phyloP scores from a whole-genome alignment of 495 filamentous ascomycete species.

The Aspergillus mulundensis region DNA sequence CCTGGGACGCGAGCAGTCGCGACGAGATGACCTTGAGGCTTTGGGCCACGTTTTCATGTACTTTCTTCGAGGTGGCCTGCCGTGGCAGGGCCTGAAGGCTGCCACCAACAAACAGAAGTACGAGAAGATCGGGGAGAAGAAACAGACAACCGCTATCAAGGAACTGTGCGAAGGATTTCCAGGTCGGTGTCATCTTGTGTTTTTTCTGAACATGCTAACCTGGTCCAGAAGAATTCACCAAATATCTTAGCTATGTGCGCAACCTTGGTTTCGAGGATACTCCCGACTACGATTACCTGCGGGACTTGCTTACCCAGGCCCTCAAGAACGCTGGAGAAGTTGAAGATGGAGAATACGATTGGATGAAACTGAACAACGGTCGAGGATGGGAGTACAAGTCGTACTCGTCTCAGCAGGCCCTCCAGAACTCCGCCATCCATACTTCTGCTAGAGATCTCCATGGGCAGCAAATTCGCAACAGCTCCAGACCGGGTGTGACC shows the following conservation, averaged over 20 bases:
- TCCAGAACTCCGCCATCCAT: slow-evolving; percentile 69
- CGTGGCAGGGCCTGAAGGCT: slow-evolving; percentile 98
- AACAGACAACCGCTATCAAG: slow-evolving; percentile 95
- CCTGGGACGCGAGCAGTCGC: slow-evolving; percentile 91
- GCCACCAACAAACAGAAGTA: slow-evolving; percentile 99
- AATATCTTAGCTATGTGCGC: slow-evolving; percentile 94
- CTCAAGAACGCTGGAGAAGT: slow-evolving; percentile 90
- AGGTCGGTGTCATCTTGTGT: slow-evolving; percentile 35
- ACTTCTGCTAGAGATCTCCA: slow-evolving; percentile 77
- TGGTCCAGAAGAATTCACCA: slow-evolving; percentile 80
- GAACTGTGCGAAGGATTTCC: slow-evolving; percentile 96
- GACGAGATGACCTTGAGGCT: slow-evolving; percentile 93
- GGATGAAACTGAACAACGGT: slow-evolving; percentile 98
- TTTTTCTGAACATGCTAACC: slow-evolving; percentile 10
- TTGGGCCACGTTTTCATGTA: slow-evolving; percentile 99
- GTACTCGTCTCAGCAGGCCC: slow-evolving; percentile 69
- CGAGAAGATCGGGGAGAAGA: slow-evolving; percentile 99
- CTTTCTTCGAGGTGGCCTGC: slow-evolving; percentile 91
- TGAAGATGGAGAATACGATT: slow-evolving; percentile 98
- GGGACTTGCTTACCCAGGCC: slow-evolving; percentile 95
- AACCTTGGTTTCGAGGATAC: slow-evolving; percentile 99
- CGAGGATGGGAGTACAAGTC: slow-evolving; percentile 93
- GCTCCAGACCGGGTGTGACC: slow-evolving; percentile 63
- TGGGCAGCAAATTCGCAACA: slow-evolving; percentile 56
- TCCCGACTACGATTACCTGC: slow-evolving; percentile 96